Evolutionary conservation across 2,329 filamentous ascomycete species (phyloP).

Genomic region (Penicillium sp.): DNA sequence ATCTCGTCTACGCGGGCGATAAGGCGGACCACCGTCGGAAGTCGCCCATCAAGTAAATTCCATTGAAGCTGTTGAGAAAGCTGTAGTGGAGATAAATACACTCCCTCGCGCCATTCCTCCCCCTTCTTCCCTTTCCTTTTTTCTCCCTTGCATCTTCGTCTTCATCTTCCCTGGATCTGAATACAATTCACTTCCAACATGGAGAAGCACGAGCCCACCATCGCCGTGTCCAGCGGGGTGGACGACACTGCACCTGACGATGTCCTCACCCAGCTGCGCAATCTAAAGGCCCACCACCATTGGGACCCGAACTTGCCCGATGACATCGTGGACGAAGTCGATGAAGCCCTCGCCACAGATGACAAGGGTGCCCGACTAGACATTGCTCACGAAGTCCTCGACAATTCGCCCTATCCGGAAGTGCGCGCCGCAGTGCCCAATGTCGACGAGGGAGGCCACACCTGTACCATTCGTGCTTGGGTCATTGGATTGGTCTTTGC

Average conservation of each 20-base stretch:
- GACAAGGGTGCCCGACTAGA: conserved; percentile 62
- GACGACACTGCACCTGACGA: conserved; percentile 30
- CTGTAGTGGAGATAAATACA: background rate
- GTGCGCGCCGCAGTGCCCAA: conserved; percentile 69
- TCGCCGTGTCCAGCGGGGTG: conserved; percentile 23
- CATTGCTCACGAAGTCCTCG: conserved; percentile 64
- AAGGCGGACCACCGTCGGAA: conserved; percentile 18
- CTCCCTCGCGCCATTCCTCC: background rate
- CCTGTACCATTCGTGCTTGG: conserved; percentile 69
- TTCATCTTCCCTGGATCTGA: background rate
- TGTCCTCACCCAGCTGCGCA: conserved; percentile 48
- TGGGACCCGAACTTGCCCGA: conserved; percentile 69
- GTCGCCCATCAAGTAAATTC: background rate
- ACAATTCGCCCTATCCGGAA: conserved; percentile 71
- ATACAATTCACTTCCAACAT: conserved; percentile 1
- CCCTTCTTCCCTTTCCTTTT: background rate
- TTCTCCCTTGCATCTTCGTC: background rate
- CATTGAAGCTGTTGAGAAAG: background rate
- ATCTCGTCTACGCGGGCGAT: conserved; percentile 13
- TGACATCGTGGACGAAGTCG: conserved; percentile 64
- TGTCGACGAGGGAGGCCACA: conserved; percentile 66
- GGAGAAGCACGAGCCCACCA: conserved; percentile 25
- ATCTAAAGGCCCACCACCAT: conserved; percentile 64
- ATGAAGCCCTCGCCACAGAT: conserved; percentile 59
- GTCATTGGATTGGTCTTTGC: conserved; percentile 64